Conservation (phyloP, 192 early-diverging fungal genomes). For the Coemansia asiatica region DNA sequence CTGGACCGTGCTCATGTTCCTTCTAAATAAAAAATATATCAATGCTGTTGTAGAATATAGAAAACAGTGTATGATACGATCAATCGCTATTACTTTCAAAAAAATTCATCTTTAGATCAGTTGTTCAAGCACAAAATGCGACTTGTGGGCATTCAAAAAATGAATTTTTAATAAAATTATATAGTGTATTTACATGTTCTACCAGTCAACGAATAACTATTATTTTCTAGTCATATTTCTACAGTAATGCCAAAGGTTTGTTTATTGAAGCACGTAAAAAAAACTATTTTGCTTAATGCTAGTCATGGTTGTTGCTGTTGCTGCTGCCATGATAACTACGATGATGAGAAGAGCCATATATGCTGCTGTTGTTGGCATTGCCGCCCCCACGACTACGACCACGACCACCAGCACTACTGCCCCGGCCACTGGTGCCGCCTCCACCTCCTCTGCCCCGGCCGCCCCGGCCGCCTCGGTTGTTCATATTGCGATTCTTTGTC, state of each 20-base stretch:
- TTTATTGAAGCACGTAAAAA: conserved; percentile 9
- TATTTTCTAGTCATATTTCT: neutral
- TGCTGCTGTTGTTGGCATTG: conserved; percentile 13
- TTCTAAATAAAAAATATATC: no score
- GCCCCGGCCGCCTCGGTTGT: conserved; percentile 51
- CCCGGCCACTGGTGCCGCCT: conserved; percentile 55
- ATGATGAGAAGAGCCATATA: conserved; percentile 10
- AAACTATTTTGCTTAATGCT: conserved; percentile 8
- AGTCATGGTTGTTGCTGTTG: conserved; percentile 16
- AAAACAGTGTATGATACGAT: no score
- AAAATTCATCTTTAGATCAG: neutral
- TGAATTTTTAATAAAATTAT: no score
- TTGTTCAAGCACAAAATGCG: conserved; percentile 2
- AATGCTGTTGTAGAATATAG: no score
- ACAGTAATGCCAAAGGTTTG: conserved; percentile 13
- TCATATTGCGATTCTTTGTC: conserved; percentile 56
- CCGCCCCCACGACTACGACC: conserved; percentile 51
- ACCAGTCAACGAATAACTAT: no score
- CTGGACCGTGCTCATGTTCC: conserved; percentile 15
- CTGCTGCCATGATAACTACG: conserved; percentile 21
- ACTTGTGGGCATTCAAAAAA: conserved; percentile 1
- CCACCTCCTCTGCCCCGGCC: conserved; percentile 56
- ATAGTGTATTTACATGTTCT: no score
- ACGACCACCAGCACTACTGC: conserved; percentile 43
- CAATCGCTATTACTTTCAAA: no score